Conservation (phyloP, 495 filamentous ascomycete genomes). For the Hypoxylon intermedium region DNA sequence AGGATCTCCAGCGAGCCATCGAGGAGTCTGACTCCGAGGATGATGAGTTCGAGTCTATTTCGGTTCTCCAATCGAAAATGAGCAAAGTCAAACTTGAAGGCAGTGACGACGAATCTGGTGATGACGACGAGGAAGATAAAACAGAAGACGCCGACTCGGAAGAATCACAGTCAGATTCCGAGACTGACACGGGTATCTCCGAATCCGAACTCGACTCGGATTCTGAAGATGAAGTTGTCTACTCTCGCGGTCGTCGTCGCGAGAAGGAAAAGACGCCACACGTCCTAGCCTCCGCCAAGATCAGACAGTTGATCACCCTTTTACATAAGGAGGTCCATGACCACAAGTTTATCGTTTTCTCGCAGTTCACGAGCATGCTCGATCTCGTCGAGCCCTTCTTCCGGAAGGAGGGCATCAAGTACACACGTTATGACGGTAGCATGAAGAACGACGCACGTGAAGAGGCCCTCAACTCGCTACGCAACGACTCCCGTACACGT, state of each 20-base stretch:
- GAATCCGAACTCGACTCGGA: conserved; percentile 50
- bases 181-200: conserved; percentile 45
- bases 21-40: conserved; percentile 47
- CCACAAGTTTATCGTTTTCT: conserved; percentile 98
- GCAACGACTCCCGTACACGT: conserved; percentile 73
- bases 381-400: conserved; percentile 96
- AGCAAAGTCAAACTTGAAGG: conserved; percentile 32
- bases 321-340: conserved; percentile 75
- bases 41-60: conserved; percentile 49
- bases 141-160: conserved; percentile 43
- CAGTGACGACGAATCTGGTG: conserved; percentile 25
- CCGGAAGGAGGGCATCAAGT: conserved; percentile 70
- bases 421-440: conserved; percentile 89
- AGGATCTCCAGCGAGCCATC: conserved; percentile 32
- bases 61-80: conserved; percentile 46
- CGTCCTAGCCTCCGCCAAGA: conserved; percentile 83
- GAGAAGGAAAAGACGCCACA: conserved; percentile 46
- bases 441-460: conserved; percentile 96
- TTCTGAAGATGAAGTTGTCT: conserved; percentile 52
- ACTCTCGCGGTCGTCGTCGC: conserved; percentile 10
- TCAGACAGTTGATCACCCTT: conserved; percentile 80
- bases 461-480: conserved; percentile 72
- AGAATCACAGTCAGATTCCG: conserved; percentile 48
- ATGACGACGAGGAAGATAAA: conserved; percentile 32
- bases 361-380: conserved; percentile 81